These are phyloP conservation scores for Escallonia rubra DNA, from an alignment of 129 eudicot species.

Conservation along the genomic window DNA sequence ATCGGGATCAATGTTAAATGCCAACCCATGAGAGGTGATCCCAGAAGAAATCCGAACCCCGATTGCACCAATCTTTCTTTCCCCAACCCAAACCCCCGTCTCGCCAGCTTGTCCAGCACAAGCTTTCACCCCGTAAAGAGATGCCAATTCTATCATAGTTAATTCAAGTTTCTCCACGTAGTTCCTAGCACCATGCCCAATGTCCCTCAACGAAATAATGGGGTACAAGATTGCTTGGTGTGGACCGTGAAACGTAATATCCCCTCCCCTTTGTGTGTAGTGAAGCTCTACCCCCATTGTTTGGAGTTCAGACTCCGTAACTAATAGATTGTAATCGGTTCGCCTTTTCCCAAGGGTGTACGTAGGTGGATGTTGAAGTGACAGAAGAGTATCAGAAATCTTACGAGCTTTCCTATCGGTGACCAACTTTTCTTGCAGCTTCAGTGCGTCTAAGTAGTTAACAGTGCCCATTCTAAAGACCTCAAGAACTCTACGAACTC, in stretches of 20 bases:
- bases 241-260: conserved; percentile 88
- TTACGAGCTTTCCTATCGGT: conserved; percentile 60
- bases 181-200: conserved; percentile 80
- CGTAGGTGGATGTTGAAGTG: conserved; percentile 94
- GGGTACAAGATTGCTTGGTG: conserved; percentile 87
- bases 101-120: conserved; percentile 59
- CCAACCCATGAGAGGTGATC: conserved; percentile 89
- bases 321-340: conserved; percentile 69
- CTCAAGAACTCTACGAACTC: conserved; percentile 52
- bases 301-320: conserved; percentile 63
- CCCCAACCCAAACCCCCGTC: conserved; percentile 97
- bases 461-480: conserved; percentile 80
- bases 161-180: conserved; percentile 92
- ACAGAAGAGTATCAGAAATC: conserved; percentile 66
- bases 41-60: conserved; percentile 91
- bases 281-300: conserved; percentile 85
- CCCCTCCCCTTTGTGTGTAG: conserved; percentile 94
- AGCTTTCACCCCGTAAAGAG: conserved; percentile 76
- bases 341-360: conserved; percentile 90
- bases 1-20: conserved; percentile 88
- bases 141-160: conserved; percentile 81
- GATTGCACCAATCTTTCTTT: conserved; percentile 90
- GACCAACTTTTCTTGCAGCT: conserved; percentile 75
- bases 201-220: conserved; percentile 63
- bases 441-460: conserved; percentile 70